phyloP scores from a whole-genome alignment of 371 early-diverging fungal genomes.

The Rhizopus delemar region DNA sequence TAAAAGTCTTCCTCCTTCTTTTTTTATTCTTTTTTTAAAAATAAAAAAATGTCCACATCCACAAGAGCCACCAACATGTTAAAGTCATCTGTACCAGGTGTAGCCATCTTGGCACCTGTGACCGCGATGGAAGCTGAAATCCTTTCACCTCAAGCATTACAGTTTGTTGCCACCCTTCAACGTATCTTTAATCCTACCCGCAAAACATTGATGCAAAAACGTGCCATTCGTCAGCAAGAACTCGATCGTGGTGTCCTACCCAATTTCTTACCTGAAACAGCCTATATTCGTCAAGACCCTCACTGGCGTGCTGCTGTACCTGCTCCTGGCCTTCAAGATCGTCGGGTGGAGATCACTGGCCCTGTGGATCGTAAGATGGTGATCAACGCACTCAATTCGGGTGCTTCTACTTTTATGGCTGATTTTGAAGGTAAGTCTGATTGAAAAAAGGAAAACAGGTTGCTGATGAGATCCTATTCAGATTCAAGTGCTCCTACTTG shows the following conservation, averaged over 20 bases:
- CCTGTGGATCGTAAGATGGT: slow-evolving; percentile 98
- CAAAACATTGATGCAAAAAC: slow-evolving; percentile 72
- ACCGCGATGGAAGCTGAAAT: slow-evolving; percentile 63
- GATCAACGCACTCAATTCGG: slow-evolving; percentile 95
- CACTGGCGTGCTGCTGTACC: slow-evolving; percentile 89
- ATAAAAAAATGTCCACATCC: not conserved
- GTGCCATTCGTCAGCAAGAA: slow-evolving; percentile 74
- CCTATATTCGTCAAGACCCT: slow-evolving; percentile 77
- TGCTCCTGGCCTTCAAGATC: slow-evolving; percentile 89
- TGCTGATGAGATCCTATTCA: slow-evolving; percentile 10
- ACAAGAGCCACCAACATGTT: slow-evolving; percentile 5
- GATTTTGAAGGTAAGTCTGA: slow-evolving; percentile 85
- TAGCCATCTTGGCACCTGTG: slow-evolving; percentile 67
- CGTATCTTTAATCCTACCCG: slow-evolving; percentile 86
- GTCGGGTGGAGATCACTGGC: slow-evolving; percentile 96
- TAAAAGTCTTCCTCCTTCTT: not conserved
- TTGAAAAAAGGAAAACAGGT: too few species aligned
- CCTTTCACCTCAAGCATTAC: slow-evolving; percentile 77
- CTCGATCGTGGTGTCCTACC: slow-evolving; percentile 82
- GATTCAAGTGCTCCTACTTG: slow-evolving; percentile 95
- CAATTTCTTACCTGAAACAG: slow-evolving; percentile 91
- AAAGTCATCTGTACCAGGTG: slow-evolving; percentile 58
- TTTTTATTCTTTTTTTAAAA: slow-evolving; percentile 9
- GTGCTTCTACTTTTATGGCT: slow-evolving; percentile 93
- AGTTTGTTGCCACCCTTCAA: slow-evolving; percentile 84